These are phyloP conservation scores for Phytophthora pini DNA, from an alignment of 352 stramenopile genomes.

Conservation along the genomic window DNA sequence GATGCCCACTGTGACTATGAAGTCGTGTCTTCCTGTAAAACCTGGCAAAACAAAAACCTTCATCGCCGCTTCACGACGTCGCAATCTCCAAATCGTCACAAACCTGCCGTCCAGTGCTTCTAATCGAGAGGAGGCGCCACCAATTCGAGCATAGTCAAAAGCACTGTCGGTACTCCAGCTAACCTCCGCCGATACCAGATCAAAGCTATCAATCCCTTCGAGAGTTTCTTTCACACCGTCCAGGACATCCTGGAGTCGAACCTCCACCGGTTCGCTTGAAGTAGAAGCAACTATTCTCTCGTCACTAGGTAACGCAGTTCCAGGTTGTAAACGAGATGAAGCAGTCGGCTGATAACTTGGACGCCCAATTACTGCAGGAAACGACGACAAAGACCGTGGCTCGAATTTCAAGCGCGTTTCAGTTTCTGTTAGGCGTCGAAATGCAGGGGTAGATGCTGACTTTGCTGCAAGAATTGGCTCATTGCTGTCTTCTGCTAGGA, in stretches of 20 bases:
- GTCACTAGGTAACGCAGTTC: constrained; percentile 1
- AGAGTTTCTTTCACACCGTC: constrained; percentile 9
- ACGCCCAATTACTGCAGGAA: constrained; percentile 4
- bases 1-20: constrained; percentile 23
- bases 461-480: constrained; percentile 25
- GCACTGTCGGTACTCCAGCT: constrained; percentile 16
- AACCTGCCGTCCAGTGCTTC: constrained; percentile 1
- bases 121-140: constrained; percentile 14
- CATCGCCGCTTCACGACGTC: constrained; percentile 14
- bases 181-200: constrained; percentile 29
- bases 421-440: constrained; percentile 18
- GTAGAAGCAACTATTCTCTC: not conserved
- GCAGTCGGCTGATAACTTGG: not conserved
- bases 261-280: constrained; percentile 6
- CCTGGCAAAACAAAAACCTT: constrained; percentile 9
- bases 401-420: not conserved
- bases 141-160: constrained; percentile 26
- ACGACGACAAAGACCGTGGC: constrained; percentile 5
- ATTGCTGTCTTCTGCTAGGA: constrained; percentile 33
- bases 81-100: constrained; percentile 36
- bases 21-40: constrained; percentile 12
- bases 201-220: not conserved
- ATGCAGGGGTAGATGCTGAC: not conserved
- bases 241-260: constrained; percentile 28
- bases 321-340: not conserved